Evolutionary conservation across 2,329 filamentous ascomycete species (phyloP).

Genomic region (Fusarium gaditjirri): DNA sequence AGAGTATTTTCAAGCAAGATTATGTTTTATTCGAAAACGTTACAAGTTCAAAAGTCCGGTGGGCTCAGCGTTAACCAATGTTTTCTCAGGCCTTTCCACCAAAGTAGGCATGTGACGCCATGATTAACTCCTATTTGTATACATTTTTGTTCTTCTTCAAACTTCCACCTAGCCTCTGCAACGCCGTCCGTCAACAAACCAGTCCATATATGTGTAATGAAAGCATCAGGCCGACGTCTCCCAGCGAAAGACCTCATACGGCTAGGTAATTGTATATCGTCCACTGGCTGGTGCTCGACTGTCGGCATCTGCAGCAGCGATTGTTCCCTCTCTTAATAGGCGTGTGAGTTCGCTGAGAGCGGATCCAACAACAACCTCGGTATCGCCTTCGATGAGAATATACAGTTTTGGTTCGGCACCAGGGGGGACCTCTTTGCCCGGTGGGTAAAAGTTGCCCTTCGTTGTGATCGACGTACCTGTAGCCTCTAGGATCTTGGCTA

Average conservation of each 20-base stretch:
- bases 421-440: constrained; percentile 81
- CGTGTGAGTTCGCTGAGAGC: constrained; percentile 92
- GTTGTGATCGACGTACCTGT: constrained; percentile 97
- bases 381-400: constrained; percentile 97
- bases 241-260: neutral
- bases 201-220: neutral
- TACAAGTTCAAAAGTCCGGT: neutral
- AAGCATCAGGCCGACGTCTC: neutral
- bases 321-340: constrained; percentile 87
- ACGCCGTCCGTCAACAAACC: constrained; percentile 2
- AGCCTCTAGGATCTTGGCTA: constrained; percentile 95
- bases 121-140: constrained; percentile 30
- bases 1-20: neutral
- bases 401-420: constrained; percentile 92
- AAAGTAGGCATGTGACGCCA: constrained; percentile 10
- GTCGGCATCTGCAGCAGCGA: constrained; percentile 89
- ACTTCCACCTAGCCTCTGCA: neutral
- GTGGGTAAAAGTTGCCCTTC: constrained; percentile 89
- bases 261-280: constrained; percentile 84
- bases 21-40: neutral
- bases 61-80: constrained; percentile 7
- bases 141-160: constrained; percentile 7
- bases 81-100: neutral
- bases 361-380: constrained; percentile 88
- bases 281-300: constrained; percentile 80